Evolutionary conservation across 257 asterid species (phyloP), one percentile per base, ranked within the genome.

Genomic region (Capsicum baccatum): DNA sequence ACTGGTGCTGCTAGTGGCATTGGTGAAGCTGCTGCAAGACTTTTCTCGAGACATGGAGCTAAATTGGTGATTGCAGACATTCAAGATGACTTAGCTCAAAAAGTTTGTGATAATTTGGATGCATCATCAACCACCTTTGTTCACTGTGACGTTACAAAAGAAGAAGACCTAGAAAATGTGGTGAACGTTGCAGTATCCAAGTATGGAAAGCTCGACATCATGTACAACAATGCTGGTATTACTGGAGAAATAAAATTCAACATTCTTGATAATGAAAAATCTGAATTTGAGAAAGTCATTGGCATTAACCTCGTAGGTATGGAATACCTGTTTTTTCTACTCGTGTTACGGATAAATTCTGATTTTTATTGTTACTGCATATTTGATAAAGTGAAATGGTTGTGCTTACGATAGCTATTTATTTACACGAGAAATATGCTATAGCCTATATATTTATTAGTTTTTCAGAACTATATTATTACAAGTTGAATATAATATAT

Each of bases 201-300:
- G 14, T 84, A 80, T 57, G 91, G 91, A 37, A 87, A 85, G 57
- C 83, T 89, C 50, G 91, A 89, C 83, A 85, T 87, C 83, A 86
- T 89, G 91, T 68, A 52, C 76, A 89, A 85, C 76, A 89, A 89
- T 35, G 91, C 87, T 9, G 91, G 87, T 9, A 68, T 88, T 3
- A 42, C 5, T 0, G 88, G 88, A 3, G 68, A 16, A 6, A 7
- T 68, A 1, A 73, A 60, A 63, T 85, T 82, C 0, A 80, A 79
- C 64, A 87, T 91, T 6, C 58, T 85, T 0, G 90, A 88, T n/a
- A 14, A 15, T 1, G 44, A 79, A 6, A 42, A 56, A 3, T 80
- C 80, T 0, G 84, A 84, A 2, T 87, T 89, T 10, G 85, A 87
- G 59, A 60, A 83, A 5, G 83, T 90, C 14, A 55, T 89, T 26